Percentiles rank a stretch among this genome's conserved stretches.
Conservation (phyloP, 192 early-diverging fungal genomes). For the Phlyctochytrium planicorne region DNA sequence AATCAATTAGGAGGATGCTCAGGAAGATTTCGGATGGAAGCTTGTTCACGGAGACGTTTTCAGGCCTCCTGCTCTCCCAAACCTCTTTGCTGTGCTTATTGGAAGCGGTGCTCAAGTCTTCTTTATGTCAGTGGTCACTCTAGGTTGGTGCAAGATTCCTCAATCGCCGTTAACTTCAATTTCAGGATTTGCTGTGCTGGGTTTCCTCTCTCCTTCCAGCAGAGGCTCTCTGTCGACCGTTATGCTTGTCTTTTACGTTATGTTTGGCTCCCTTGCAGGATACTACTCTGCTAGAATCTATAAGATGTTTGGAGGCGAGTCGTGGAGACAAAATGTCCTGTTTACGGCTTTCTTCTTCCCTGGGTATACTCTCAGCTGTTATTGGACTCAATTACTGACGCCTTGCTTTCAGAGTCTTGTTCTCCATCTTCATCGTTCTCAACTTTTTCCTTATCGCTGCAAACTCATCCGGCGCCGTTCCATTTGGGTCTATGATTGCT, state of each 20-base stretch:
- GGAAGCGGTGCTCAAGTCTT: constrained; percentile 59
- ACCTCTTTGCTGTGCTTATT: constrained; percentile 53
- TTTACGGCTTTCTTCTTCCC: constrained; percentile 83
- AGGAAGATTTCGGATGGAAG: constrained; percentile 69
- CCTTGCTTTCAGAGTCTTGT: constrained; percentile 40
- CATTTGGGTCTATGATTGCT: constrained; percentile 82
- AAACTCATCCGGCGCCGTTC: constrained; percentile 86
- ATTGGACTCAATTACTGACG: background rate
- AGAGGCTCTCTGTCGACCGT: constrained; percentile 91
- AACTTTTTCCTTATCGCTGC: constrained; percentile 87
- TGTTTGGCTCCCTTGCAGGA: constrained; percentile 85
- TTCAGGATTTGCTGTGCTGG: constrained; percentile 84
- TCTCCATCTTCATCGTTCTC: constrained; percentile 64
- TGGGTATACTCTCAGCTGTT: constrained; percentile 56
- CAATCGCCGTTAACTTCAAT: too few relatives aligned
- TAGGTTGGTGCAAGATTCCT: constrained; percentile 36
- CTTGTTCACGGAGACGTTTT: constrained; percentile 65
- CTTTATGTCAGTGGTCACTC: constrained; percentile 53
- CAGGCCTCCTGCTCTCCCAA: constrained; percentile 43
- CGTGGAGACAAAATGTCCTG: constrained; percentile 82
- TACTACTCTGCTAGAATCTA: constrained; percentile 87
- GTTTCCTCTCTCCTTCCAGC: constrained; percentile 83
- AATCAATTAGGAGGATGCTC: constrained; percentile 44
- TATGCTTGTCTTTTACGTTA: constrained; percentile 90
- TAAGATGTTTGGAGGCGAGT: constrained; percentile 89